Percentiles rank a stretch among this genome's conserved stretches.
Evolutionary conservation across 1,284 basidiomycete species (phyloP).

Genomic region (Blastosporella zonata): DNA sequence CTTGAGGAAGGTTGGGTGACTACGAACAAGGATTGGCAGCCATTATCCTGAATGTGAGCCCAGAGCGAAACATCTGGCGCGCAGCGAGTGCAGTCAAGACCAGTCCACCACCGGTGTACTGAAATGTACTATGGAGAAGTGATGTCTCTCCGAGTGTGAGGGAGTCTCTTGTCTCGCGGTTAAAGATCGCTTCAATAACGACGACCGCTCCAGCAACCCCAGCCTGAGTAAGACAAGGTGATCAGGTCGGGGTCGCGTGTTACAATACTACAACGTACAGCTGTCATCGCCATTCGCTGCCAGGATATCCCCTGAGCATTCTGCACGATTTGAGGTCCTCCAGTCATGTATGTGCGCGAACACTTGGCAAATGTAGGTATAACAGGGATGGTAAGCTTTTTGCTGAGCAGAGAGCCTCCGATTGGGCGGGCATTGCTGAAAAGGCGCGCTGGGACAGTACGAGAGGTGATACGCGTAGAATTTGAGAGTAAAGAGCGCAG

Average conservation of each 20-base stretch:
- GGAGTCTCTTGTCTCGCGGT: slow-evolving; percentile 74
- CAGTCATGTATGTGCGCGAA: slow-evolving; percentile 31
- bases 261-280: slow-evolving; percentile 27
- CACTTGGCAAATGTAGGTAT: slow-evolving; percentile 18
- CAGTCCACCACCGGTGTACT: slow-evolving; percentile 83
- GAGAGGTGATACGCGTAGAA: slow-evolving; percentile 9
- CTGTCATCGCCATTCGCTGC: slow-evolving; percentile 40
- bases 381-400: slow-evolving; percentile 13
- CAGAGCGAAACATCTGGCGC: slow-evolving; percentile 73
- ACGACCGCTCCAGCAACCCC: slow-evolving; percentile 70
- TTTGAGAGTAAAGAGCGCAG: slow-evolving; percentile 16
- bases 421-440: slow-evolving; percentile 17
- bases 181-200: slow-evolving; percentile 63
- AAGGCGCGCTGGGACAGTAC: slow-evolving; percentile 7
- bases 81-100: slow-evolving; percentile 77
- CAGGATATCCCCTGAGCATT: slow-evolving; percentile 34
- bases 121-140: slow-evolving; percentile 82
- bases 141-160: slow-evolving; percentile 59
- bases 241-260: neutral
- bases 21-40: slow-evolving; percentile 77
- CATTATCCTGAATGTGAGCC: slow-evolving; percentile 79
- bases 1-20: neutral
- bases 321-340: slow-evolving; percentile 28
- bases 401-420: slow-evolving; percentile 15
- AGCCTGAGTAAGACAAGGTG: slow-evolving; percentile 38